Conservation (phyloP, 768 basidiomycete genomes). For the Kwoniella bestiolae region DNA sequence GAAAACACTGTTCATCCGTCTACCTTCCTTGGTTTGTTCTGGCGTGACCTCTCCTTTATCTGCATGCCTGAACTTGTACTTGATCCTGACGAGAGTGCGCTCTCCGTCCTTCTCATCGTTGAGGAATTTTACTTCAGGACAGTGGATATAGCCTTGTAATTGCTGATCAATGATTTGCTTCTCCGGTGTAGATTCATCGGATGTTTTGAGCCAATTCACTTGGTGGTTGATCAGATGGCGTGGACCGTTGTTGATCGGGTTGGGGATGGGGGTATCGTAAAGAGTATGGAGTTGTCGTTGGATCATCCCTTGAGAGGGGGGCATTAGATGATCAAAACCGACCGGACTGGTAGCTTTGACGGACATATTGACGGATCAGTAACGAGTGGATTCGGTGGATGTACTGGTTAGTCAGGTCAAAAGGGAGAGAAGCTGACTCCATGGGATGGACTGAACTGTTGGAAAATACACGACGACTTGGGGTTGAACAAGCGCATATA, state of each 20-base stretch:
- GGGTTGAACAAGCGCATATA: too few relatives aligned
- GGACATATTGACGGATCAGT: too few relatives aligned
- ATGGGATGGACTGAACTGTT: too few relatives aligned
- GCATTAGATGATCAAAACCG: too few relatives aligned
- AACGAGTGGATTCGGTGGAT: too few relatives aligned
- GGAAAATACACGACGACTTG: too few relatives aligned
- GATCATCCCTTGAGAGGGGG: not conserved
- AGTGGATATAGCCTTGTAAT: not conserved
- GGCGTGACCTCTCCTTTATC: not conserved
- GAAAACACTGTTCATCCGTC: not conserved
- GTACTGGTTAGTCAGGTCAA: too few relatives aligned
- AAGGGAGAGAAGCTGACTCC: too few relatives aligned
- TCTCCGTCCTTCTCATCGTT: not conserved
- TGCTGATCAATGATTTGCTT: not conserved
- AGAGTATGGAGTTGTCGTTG: not conserved
- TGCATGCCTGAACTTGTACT: not conserved
- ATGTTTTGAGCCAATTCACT: not conserved
- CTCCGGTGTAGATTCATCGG: not conserved
- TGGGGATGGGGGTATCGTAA: not conserved
- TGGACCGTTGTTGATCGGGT: not conserved
- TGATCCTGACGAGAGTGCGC: not conserved
- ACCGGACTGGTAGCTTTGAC: too few relatives aligned
- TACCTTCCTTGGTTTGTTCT: not conserved
- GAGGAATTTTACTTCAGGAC: not conserved
- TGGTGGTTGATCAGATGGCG: not conserved